Conservation (phyloP, 805 yeast species). For the Kuraishia molischiana region DNA sequence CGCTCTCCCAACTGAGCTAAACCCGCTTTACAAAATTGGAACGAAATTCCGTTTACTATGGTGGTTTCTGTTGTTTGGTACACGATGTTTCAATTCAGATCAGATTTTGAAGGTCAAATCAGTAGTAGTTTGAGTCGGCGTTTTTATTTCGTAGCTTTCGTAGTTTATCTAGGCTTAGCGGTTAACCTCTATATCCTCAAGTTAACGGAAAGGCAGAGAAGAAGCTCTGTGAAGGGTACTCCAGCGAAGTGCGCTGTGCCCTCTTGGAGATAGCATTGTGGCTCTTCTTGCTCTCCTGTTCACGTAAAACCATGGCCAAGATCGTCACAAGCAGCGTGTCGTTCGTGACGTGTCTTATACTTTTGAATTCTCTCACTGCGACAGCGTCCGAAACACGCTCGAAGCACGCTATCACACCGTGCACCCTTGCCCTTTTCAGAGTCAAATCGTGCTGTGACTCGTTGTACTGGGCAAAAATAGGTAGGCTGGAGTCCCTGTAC, state of each 20-base stretch:
- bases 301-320: conserved; percentile 8
- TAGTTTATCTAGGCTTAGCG: too few species aligned
- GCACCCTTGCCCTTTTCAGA: conserved; percentile 5
- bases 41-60: too few species aligned
- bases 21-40: too few species aligned
- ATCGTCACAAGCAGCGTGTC: conserved; percentile 7
- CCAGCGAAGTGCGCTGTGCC: neutral
- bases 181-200: too few species aligned
- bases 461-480: conserved; percentile 6
- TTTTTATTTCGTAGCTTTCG: too few species aligned
- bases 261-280: conserved; percentile 2
- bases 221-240: neutral
- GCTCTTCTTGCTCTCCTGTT: conserved; percentile 8
- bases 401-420: conserved; percentile 5
- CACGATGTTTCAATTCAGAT: too few species aligned
- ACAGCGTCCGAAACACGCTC: conserved; percentile 4
- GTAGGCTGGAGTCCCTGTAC: conserved; percentile 7
- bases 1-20: conserved; percentile 8
- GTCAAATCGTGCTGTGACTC: conserved; percentile 5
- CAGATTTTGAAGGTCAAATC: too few species aligned
- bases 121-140: too few species aligned
- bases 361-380: conserved; percentile 5
- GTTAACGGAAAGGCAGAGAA: too few species aligned
- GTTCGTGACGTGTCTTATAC: conserved; percentile 5
- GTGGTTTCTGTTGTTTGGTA: too few species aligned